Base-by-base conservation (phyloP, 2,329 filamentous ascomycete genomes). In the Ceratocystiopsis minuta region DNA sequence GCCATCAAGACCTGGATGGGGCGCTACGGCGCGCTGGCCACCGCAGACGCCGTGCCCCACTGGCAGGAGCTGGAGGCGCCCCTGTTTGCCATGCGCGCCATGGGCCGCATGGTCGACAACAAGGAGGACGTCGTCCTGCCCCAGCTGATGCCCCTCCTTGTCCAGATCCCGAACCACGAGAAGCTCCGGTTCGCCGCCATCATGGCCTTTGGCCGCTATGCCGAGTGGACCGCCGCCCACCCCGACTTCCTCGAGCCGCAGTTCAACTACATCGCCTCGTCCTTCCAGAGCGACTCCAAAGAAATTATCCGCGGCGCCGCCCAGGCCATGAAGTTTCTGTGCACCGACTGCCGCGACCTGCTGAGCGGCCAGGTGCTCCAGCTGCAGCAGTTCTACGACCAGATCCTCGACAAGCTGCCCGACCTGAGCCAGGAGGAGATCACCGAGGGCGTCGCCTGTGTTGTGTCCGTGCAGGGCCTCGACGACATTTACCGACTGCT, bases 151-250 rank as follows among this genome's bases (percentile, higher is more conserved):
- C 87, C 87, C 16, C 68, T 98, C 43, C 76, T 98, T 48, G 85
- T 94, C 12, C 83, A 92, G 55, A 93, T 98, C 46, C 90, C 90
- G 0, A 79, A 83, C 54, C 90, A 98, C 53, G 85, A 96, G 60
- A 98, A 96, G 64, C 72, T 98, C n/a, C 84, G 87, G 9, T 98
- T 98, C 60, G 88, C 93, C 48, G 88, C 88, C 6, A 94, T 96
- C 54, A 95, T 98, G 86, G 87, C 92, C 3, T 72, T 98, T 17
- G 90, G 86, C 34, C 75, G 90, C 47, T 98, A 98, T 56, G 98
- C 92, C 0, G 88, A 96, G 59, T 98, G 90, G 90, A 98, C 92
- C 0, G 77, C 90, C 6, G 78, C 85, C 38, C 90, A 98, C 54
- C 84, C 88, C 0, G 85, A 95, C 45, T 93, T 88, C 37, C 68